Evolutionary conservation across 352 stramenopile genomes (phyloP).

Genomic region (Globisporangium echinulatum): DNA sequence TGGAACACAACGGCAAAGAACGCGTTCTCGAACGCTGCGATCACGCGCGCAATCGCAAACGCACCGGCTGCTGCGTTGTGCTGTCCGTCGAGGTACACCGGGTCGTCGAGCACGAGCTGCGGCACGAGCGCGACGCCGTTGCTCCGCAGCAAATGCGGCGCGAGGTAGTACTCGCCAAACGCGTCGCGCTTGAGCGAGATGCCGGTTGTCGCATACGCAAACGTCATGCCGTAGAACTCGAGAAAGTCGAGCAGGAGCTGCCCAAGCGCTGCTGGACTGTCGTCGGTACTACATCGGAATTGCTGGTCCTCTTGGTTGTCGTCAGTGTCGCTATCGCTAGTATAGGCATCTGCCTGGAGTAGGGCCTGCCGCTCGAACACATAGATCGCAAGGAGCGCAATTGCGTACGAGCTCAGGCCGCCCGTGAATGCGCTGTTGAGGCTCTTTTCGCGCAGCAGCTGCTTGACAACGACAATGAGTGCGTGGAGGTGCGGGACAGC

Average conservation of each 20-base stretch:
- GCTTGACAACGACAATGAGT: slow-evolving; percentile 80
- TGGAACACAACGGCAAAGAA: slow-evolving; percentile 78
- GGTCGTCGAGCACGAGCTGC: slow-evolving; percentile 81
- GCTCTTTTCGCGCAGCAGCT: slow-evolving; percentile 81
- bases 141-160: slow-evolving; percentile 28
- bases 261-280: slow-evolving; percentile 22
- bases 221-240: slow-evolving; percentile 85
- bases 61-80: slow-evolving; percentile 74
- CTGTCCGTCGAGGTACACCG: slow-evolving; percentile 66
- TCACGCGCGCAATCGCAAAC: slow-evolving; percentile 73
- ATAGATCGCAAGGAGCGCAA: slow-evolving; percentile 80
- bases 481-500: slow-evolving; percentile 66
- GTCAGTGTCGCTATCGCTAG: background rate
- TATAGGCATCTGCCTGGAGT: background rate
- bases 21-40: slow-evolving; percentile 74
- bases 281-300: too few relatives aligned
- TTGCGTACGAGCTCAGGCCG: slow-evolving; percentile 84
- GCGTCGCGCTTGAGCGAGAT: slow-evolving; percentile 76
- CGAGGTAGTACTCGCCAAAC: slow-evolving; percentile 75
- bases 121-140: slow-evolving; percentile 48
- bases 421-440: slow-evolving; percentile 89
- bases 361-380: slow-evolving; percentile 56
- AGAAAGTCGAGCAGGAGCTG: slow-evolving; percentile 83
- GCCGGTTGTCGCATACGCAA: slow-evolving; percentile 70
- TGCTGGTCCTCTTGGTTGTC: background rate